Conservation (phyloP, 176 grass and related monocot genomes). For the Cenchrus purpureus region DNA sequence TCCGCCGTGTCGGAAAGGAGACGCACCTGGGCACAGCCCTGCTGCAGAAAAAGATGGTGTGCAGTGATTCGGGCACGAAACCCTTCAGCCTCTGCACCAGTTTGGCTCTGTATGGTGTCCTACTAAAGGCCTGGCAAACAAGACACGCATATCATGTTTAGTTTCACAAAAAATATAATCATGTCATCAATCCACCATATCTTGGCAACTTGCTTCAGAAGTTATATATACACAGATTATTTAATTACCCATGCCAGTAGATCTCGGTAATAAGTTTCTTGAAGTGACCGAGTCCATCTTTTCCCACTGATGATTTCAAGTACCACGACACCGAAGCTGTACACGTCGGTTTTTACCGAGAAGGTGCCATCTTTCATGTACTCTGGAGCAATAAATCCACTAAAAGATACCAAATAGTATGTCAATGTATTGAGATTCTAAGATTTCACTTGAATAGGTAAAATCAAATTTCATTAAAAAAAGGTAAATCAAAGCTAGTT, state of each 20-base stretch:
- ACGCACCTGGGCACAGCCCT: constrained; percentile 2
- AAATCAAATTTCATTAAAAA: no score
- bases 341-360: constrained; percentile 41
- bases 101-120: neutral
- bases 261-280: neutral
- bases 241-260: constrained; percentile 19
- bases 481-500: no score
- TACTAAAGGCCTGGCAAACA: neutral
- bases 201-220: neutral
- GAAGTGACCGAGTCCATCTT: constrained; percentile 15
- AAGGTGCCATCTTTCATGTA: neutral
- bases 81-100: neutral
- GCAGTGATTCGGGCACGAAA: neutral
- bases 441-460: no score
- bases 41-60: neutral
- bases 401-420: neutral
- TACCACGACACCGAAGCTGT: constrained; percentile 34
- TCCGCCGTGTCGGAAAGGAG: constrained; percentile 14
- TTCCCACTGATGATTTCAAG: constrained; percentile 36
- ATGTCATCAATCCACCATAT: neutral
- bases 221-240: neutral
- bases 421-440: neutral
- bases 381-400: constrained; percentile 35
- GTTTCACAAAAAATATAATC: neutral
- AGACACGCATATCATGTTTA: neutral